phyloP scores from a whole-genome alignment of 352 stramenopile genomes.

The Pythium dissotocum region DNA sequence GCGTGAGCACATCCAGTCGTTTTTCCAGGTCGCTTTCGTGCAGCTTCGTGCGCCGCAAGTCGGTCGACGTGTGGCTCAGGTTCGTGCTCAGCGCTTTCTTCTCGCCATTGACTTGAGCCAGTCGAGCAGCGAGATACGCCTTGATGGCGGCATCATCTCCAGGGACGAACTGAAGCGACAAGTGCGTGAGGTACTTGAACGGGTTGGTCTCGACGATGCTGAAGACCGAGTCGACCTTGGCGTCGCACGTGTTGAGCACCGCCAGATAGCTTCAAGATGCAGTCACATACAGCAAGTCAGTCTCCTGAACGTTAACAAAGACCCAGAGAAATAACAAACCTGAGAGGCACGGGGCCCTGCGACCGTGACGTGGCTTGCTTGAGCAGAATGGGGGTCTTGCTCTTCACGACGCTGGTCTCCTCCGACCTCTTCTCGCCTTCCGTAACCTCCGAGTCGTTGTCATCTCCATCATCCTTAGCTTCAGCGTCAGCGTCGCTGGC shows the following conservation, averaged over 20 bases:
- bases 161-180: constrained; percentile 86
- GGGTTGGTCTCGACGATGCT: constrained; percentile 93
- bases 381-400: neutral
- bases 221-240: constrained; percentile 74
- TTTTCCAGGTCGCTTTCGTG: constrained; percentile 51
- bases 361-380: constrained; percentile 43
- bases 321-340: constrained; percentile 22
- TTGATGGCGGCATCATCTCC: constrained; percentile 91
- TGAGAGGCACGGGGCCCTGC: constrained; percentile 71
- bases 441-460: neutral
- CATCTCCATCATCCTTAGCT: neutral
- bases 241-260: constrained; percentile 75
- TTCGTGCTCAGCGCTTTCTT: constrained; percentile 39
- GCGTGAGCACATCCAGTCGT: constrained; percentile 48
- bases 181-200: constrained; percentile 95
- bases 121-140: constrained; percentile 85
- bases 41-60: constrained; percentile 42
- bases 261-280: constrained; percentile 64
- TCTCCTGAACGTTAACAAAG: neutral
- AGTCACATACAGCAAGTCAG: neutral
- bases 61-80: constrained; percentile 46
- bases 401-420: neutral
- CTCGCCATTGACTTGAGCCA: constrained; percentile 79
- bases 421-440: constrained; percentile 17
- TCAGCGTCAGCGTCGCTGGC: constrained; percentile 15